Evolutionary conservation across 179 eudicot genomes (phyloP).

Genomic region (Drosera spatulata): DNA sequence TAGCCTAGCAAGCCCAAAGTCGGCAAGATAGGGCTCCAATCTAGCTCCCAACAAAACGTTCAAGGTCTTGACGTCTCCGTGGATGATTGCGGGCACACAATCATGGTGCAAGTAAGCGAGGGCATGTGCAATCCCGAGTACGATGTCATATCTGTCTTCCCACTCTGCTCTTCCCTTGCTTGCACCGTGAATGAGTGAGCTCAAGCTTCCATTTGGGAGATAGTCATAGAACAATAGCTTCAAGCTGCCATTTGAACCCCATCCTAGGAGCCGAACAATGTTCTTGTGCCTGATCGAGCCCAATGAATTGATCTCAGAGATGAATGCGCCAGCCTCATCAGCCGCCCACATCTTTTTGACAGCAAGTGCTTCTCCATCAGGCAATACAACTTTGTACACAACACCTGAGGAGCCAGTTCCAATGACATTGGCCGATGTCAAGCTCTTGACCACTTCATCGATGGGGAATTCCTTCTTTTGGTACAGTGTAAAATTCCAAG

Average conservation of each 20-base stretch:
- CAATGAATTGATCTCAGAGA: conserved; percentile 64
- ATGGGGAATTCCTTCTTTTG: conserved; percentile 78
- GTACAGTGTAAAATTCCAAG: conserved; percentile 78
- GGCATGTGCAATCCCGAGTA: conserved; percentile 81
- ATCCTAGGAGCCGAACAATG: conserved; percentile 72
- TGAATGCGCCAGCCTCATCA: conserved; percentile 66
- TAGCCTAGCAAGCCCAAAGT: conserved; percentile 77
- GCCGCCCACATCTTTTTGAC: conserved; percentile 86
- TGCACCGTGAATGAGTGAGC: conserved; percentile 75
- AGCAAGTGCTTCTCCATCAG: conserved; percentile 66
- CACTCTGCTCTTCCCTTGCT: conserved; percentile 69
- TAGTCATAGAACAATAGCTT: conserved; percentile 79
- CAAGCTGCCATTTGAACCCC: conserved; percentile 60
- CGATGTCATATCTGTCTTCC: conserved; percentile 62
- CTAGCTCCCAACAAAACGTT: conserved; percentile 64
- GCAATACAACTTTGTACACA: conserved; percentile 65
- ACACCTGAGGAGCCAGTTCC: conserved; percentile 97
- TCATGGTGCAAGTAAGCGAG: conserved; percentile 87
- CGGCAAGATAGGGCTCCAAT: conserved; percentile 76
- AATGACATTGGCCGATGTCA: conserved; percentile 72
- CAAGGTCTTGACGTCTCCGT: conserved; percentile 93
- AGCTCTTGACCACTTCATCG: conserved; percentile 45
- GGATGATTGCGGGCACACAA: conserved; percentile 71
- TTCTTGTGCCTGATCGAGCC: conserved; percentile 86
- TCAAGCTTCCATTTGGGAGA: conserved; percentile 77